These are phyloP conservation scores for Blastobotrys aristatus DNA, from an alignment of 1,139 yeast species.

Conservation along the genomic window DNA sequence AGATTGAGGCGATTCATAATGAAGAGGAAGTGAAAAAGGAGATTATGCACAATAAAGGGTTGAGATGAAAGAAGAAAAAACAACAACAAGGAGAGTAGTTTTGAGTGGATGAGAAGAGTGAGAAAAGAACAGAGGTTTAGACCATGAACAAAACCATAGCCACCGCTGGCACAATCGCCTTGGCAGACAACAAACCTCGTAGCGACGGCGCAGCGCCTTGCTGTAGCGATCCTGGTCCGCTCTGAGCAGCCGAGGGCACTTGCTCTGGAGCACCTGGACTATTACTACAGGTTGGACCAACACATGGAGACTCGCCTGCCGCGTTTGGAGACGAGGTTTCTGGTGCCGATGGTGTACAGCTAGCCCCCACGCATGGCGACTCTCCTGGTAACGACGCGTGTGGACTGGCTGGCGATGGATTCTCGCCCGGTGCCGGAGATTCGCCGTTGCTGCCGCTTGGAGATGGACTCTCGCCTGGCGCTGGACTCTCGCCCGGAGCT, in stretches of 20 bases:
- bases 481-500: background rate
- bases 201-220: slow-evolving; percentile 10
- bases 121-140: no score
- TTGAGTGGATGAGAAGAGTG: no score
- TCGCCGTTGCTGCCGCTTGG: background rate
- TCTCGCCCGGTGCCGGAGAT: background rate
- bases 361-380: no score
- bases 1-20: no score
- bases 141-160: slow-evolving; percentile 5
- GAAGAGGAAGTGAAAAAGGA: no score
- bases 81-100: no score
- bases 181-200: background rate
- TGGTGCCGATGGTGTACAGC: background rate
- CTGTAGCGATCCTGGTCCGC: background rate
- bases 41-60: no score
- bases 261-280: background rate
- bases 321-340: background rate
- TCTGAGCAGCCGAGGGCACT: background rate
- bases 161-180: slow-evolving; percentile 2
- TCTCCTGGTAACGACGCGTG: background rate
- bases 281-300: background rate
- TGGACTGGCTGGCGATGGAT: background rate
- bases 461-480: background rate
- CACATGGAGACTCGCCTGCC: background rate
- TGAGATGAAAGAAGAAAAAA: no score